These are phyloP conservation scores for Bolboschoenoplectus hybrid DNA, from an alignment of 202 grass and related monocot genomes.

Conservation along the genomic window DNA sequence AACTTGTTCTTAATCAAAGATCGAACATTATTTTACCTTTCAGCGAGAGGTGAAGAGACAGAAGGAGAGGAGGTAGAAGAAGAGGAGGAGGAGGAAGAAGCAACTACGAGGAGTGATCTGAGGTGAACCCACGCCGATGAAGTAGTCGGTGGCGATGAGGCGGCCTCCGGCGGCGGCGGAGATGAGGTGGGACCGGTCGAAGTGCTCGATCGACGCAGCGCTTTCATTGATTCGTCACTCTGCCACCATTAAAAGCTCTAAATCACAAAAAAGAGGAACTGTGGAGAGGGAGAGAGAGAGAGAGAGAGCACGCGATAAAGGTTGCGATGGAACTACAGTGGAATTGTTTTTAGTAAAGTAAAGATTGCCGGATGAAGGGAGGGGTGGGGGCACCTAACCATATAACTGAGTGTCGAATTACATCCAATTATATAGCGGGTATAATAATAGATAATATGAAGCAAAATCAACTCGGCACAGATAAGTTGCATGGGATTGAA, in stretches of 20 bases:
- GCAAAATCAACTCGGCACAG: background rate
- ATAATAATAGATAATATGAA: too few species aligned
- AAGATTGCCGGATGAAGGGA: conserved; percentile 27
- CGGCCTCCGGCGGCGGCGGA: conserved; percentile 40
- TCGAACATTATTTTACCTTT: conserved; percentile 61
- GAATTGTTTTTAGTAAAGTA: conserved; percentile 43
- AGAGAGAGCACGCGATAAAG: conserved; percentile 11
- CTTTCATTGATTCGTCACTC: conserved; percentile 46
- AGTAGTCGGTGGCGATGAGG: conserved; percentile 55
- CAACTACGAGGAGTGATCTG: conserved; percentile 69
- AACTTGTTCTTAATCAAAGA: conserved; percentile 29
- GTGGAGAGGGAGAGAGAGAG: background rate
- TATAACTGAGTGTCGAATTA: background rate
- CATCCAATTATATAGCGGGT: conserved; percentile 13
- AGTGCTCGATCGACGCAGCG: conserved; percentile 40
- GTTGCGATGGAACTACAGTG: conserved; percentile 33
- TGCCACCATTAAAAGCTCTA: conserved; percentile 37
- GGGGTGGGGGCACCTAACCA: conserved; percentile 20
- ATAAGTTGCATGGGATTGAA: background rate
- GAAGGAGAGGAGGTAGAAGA: conserved; percentile 31
- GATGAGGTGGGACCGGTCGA: conserved; percentile 36
- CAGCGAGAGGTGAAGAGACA: conserved; percentile 61
- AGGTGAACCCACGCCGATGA: conserved; percentile 82
- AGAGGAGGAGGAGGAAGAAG: conserved; percentile 43
- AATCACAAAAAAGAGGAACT: conserved; percentile 41